A percentile compares a stretch with the other conserved stretches of the same genome.
Evolutionary conservation across 306 rosid genomes (phyloP).

Genomic region (Heteromeles arbutifolia): DNA sequence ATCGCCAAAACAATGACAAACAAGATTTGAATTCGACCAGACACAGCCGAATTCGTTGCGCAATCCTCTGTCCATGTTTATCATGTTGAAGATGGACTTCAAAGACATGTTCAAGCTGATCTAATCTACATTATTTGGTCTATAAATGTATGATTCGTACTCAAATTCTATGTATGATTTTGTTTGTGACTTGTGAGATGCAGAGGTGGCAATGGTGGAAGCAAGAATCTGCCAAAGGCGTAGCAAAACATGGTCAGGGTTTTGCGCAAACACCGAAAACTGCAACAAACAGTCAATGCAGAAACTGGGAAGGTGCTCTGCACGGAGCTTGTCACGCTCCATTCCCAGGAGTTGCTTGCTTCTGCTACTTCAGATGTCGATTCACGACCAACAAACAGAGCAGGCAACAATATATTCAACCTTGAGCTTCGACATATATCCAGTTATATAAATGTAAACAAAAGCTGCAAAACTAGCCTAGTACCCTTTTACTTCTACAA

Average conservation of each 20-base stretch:
- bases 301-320: constrained; percentile 22
- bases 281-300: constrained; percentile 25
- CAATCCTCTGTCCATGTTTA: not conserved
- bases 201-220: constrained; percentile 19
- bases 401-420: not conserved
- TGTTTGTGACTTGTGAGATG: not conserved
- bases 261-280: constrained; percentile 9
- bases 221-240: constrained; percentile 21
- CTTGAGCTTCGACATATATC: not conserved
- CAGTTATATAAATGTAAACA: not conserved
- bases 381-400: not conserved
- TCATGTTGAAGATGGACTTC: not conserved
- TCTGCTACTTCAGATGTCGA: constrained; percentile 34
- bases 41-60: not conserved
- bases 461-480: not conserved
- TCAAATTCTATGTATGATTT: not conserved
- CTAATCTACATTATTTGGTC: not conserved
- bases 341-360: constrained; percentile 30
- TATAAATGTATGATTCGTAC: not conserved
- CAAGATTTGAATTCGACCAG: not conserved
- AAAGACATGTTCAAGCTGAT: not conserved
- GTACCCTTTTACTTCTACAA: too few relatives aligned
- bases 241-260: constrained; percentile 31
- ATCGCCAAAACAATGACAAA: not conserved
- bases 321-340: constrained; percentile 28